A percentile compares a stretch with the other conserved stretches of the same genome.
phyloP scores from a whole-genome alignment of 2,329 filamentous ascomycete genomes.

The Pseudogymnoascus destructans region DNA sequence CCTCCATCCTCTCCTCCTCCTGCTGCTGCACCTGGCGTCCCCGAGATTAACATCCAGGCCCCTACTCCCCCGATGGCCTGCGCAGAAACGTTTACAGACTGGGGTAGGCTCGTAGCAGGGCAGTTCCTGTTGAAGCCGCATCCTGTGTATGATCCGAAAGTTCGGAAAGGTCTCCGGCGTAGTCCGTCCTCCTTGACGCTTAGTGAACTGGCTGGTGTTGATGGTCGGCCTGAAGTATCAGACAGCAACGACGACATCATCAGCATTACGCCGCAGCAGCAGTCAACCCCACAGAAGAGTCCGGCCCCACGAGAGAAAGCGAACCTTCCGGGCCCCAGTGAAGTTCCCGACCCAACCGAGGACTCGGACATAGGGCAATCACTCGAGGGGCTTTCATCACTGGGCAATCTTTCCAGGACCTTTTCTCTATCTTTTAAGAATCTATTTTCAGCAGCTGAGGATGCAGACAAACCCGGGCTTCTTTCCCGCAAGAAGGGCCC shows the following conservation, averaged over 20 bases:
- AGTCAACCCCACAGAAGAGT: background rate
- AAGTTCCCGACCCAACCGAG: background rate
- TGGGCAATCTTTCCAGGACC: background rate
- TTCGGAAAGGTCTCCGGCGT: slow-evolving; percentile 1
- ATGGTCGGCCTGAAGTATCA: slow-evolving; percentile 7
- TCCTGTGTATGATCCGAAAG: slow-evolving; percentile 3
- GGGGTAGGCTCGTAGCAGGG: background rate
- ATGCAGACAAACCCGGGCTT: slow-evolving; percentile 5
- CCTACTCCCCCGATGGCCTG: background rate
- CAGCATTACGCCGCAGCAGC: background rate
- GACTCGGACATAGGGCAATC: background rate
- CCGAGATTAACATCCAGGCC: background rate
- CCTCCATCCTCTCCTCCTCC: background rate
- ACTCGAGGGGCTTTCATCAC: background rate
- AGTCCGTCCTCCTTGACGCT: slow-evolving; percentile 1
- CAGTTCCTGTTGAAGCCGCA: slow-evolving; percentile 6
- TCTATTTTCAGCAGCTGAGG: slow-evolving; percentile 6
- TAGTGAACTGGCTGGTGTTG: background rate
- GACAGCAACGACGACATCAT: slow-evolving; percentile 3
- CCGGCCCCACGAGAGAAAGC: background rate
- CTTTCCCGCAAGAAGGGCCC: background rate
- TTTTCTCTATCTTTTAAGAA: background rate
- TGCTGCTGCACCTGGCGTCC: background rate
- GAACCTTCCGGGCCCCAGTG: background rate
- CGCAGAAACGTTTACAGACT: background rate